Percentiles rank a stretch among this genome's conserved stretches.
phyloP scores from a whole-genome alignment of 2,329 filamentous ascomycete species.

The Escovopsis sp. region DNA sequence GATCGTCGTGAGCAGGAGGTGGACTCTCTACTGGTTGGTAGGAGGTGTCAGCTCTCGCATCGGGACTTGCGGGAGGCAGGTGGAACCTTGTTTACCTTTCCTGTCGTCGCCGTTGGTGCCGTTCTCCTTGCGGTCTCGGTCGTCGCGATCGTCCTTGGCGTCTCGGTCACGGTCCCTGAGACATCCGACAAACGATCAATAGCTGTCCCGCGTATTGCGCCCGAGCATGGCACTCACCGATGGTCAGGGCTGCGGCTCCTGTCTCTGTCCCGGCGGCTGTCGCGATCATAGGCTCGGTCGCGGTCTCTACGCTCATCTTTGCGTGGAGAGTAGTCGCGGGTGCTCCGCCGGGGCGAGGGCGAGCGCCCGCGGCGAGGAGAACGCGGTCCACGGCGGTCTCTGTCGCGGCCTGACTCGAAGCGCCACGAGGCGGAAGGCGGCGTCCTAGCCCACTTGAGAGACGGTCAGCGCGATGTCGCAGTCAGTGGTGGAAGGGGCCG shows the following conservation, averaged over 20 bases:
- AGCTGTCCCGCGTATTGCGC: not conserved
- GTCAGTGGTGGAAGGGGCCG: constrained; percentile 3
- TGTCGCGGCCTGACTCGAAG: constrained; percentile 82
- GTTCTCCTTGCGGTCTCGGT: constrained; percentile 60
- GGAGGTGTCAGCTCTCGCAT: not conserved
- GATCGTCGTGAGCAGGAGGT: constrained; percentile 75
- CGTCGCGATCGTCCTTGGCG: constrained; percentile 51
- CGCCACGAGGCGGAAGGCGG: constrained; percentile 97
- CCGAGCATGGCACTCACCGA: constrained; percentile 24
- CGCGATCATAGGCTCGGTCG: constrained; percentile 64
- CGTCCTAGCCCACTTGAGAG: constrained; percentile 87
- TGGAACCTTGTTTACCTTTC: constrained; percentile 49
- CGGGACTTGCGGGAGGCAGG: not conserved
- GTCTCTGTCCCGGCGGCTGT: constrained; percentile 60
- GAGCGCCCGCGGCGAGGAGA: constrained; percentile 57
- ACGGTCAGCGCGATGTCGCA: not conserved
- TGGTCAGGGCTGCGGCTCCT: constrained; percentile 57
- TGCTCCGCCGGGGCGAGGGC: constrained; percentile 61
- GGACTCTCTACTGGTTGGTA: constrained; percentile 46
- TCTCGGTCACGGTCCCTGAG: constrained; percentile 38
- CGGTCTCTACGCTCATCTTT: constrained; percentile 77
- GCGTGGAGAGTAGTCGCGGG: constrained; percentile 69
- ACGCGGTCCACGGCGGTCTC: constrained; percentile 38
- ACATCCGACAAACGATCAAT: constrained; percentile 13
- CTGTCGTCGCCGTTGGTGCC: constrained; percentile 74